Percentiles rank a stretch among this genome's conserved stretches.
Conservation (phyloP, 2,329 filamentous ascomycete genomes). For the Botrytis fragariae region DNA sequence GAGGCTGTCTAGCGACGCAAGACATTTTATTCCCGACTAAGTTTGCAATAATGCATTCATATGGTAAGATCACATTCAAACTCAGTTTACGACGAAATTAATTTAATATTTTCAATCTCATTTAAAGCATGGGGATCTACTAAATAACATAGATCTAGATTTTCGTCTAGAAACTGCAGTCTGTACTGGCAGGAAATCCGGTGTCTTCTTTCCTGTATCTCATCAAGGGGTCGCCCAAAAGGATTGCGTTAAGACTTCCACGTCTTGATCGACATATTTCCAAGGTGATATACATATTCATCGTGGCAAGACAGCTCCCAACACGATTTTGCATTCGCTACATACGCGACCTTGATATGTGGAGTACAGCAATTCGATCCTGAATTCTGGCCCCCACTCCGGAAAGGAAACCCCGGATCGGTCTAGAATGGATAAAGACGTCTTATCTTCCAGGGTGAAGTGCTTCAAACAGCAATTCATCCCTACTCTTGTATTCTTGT, state of each 20-base stretch:
- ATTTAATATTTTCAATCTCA: background rate
- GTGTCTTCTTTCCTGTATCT: background rate
- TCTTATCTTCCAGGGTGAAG: background rate
- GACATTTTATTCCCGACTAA: background rate
- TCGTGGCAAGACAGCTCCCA: no score
- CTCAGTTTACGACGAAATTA: background rate
- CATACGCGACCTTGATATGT: background rate
- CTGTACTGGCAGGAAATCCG: background rate
- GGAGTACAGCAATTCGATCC: background rate
- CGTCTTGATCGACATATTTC: background rate
- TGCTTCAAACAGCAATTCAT: background rate
- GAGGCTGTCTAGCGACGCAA: background rate
- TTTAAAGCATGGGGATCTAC: no score
- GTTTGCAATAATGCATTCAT: background rate
- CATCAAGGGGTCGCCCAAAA: background rate
- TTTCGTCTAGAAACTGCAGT: background rate
- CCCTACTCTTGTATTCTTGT: background rate
- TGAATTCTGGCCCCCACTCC: background rate
- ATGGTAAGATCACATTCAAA: background rate
- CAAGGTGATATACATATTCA: background rate
- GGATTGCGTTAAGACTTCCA: background rate
- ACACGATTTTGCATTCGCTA: background rate
- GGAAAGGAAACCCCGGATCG: background rate
- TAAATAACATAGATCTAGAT: background rate
- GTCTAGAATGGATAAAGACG: background rate